phyloP scores from a whole-genome alignment of 495 filamentous ascomycete species.

The Neurospora pannonica region DNA sequence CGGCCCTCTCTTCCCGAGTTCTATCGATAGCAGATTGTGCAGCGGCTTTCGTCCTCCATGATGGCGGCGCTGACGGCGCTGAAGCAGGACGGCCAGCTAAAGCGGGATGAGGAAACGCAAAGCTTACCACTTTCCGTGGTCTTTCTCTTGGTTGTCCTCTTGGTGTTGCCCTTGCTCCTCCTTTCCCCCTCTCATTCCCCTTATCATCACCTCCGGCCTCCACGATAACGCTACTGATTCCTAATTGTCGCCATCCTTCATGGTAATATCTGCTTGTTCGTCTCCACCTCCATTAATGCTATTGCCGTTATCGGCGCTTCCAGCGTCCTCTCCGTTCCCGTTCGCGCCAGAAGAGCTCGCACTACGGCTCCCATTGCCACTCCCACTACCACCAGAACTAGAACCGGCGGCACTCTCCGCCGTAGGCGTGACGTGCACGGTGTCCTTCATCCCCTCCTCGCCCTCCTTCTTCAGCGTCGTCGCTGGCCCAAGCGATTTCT shows the following conservation, averaged over 20 bases:
- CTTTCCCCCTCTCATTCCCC: background rate
- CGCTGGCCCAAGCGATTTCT: conserved; percentile 15
- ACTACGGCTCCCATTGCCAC: background rate
- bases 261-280: background rate
- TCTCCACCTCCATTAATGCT: background rate
- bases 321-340: background rate
- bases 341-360: background rate
- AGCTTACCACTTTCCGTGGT: background rate
- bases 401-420: background rate
- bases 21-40: background rate
- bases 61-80: background rate
- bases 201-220: background rate
- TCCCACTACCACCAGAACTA: background rate
- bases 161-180: background rate
- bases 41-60: background rate
- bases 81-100: background rate
- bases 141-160: background rate
- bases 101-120: background rate
- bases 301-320: background rate
- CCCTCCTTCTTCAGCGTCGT: conserved; percentile 11
- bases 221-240: background rate
- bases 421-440: background rate
- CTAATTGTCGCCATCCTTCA: background rate
- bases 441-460: background rate
- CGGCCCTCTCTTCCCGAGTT: background rate